These are phyloP conservation scores for Tulasnella sp. DNA, from an alignment of 768 basidiomycete genomes.

Conservation along the genomic window DNA sequence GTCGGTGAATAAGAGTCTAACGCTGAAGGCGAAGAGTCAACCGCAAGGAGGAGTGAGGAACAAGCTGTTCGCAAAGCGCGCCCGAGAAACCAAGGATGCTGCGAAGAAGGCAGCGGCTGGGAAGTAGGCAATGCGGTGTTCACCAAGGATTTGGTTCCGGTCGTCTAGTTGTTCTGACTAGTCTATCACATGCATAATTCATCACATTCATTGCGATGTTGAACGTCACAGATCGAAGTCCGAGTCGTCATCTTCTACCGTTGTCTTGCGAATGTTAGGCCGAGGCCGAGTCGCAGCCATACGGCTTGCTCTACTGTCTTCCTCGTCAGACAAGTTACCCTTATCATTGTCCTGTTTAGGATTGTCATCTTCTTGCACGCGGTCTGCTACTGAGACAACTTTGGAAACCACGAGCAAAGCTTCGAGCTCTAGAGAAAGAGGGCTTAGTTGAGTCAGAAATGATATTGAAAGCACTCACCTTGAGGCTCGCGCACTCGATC, in stretches of 20 bases:
- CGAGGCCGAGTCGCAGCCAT: too few relatives aligned
- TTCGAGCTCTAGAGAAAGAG: constrained; percentile 38
- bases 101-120: constrained; percentile 14
- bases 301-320: not conserved
- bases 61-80: constrained; percentile 27
- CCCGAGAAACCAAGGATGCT: constrained; percentile 19
- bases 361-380: constrained; percentile 16
- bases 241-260: constrained; percentile 53
- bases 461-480: constrained; percentile 42
- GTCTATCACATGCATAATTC: too few relatives aligned
- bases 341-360: constrained; percentile 38
- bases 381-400: constrained; percentile 30
- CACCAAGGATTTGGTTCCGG: too few relatives aligned
- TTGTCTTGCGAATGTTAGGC: constrained; percentile 36
- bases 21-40: constrained; percentile 20
- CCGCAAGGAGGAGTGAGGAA: constrained; percentile 15
- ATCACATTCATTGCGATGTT: not conserved
- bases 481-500: constrained; percentile 65
- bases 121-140: not conserved
- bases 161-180: too few relatives aligned
- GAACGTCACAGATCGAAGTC: constrained; percentile 50
- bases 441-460: constrained; percentile 1
- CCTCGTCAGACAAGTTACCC: constrained; percentile 32
- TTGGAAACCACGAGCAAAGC: constrained; percentile 53
- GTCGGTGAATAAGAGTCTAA: constrained; percentile 59